Evolutionary conservation across 225 moss, liverwort and hornwort species (phyloP), one percentile per base, ranked within the genome.

Genomic region (Thuidium tamariscinum): DNA sequence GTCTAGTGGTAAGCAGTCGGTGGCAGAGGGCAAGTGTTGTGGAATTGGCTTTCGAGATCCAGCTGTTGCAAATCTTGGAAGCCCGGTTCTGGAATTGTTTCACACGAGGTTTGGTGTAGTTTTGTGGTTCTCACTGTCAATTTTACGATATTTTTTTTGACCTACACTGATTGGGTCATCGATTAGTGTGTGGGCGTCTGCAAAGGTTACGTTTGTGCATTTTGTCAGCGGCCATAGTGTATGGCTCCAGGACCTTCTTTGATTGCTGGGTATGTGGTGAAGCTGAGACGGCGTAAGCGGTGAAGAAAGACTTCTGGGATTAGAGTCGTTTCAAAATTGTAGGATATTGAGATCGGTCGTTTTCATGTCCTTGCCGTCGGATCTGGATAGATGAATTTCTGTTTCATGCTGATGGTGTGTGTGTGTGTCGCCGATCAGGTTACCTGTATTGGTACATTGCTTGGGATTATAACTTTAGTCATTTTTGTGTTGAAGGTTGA

Each of bases 401-500:
- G 56, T 34, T 81, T 37, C 13, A 42, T 63, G 62, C 61, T 41
- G 36, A 71, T 59, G 51, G 37, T 59, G 69, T 13, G 14, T 29
- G 14, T 29, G 48, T 46, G 87, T 68, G 30, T 68, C 57, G 21
- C 42, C 27, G 63, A 69, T 83, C 48, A 59, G 54, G 51, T 51
- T 55, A 34, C 34, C 36, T 62, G 41, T 52, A 77, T 66, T 66
- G 76, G 46, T 75, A 26, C 39, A 44, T 64, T 48, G 75, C 26
- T 60, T 82, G 52, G 44, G 82, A 77, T 72, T 54, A 42, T 88
- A 57, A 84, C 65, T 63, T 37, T 78, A 39, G 74, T 64, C 85
- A 37, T 75, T 79, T 52, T 65, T 67, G 85, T 76, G 54, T 62
- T 84, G 88, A 82, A 90, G 92, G 71, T 89, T 88, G 84, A 66